phyloP scores from a whole-genome alignment of 1,284 basidiomycete genomes.

The Cerrena zonata region DNA sequence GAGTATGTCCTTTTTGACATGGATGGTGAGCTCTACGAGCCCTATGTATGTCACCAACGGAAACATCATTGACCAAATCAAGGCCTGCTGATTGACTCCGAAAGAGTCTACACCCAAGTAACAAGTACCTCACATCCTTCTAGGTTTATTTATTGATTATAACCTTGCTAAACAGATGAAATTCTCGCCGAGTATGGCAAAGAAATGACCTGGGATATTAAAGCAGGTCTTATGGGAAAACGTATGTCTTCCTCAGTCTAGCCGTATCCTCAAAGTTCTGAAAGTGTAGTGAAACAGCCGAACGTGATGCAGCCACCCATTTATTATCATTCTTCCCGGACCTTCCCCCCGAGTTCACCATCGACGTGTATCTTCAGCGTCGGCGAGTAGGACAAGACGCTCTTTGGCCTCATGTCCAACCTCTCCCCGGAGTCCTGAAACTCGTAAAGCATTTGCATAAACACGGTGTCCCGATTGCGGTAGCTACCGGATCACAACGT shows the following conservation, averaged over 20 bases:
- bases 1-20: conserved; percentile 79
- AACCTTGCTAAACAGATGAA: conserved; percentile 39
- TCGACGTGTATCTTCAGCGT: conserved; percentile 52
- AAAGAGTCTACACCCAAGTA: conserved; percentile 67
- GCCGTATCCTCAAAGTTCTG: not conserved
- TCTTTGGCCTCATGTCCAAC: conserved; percentile 59
- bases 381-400: conserved; percentile 55
- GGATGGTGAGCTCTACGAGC: conserved; percentile 48
- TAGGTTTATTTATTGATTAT: not conserved
- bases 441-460: conserved; percentile 61
- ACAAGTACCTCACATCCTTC: conserved; percentile 46
- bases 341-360: conserved; percentile 45
- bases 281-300: conserved; percentile 39
- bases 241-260: conserved; percentile 38
- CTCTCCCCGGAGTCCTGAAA: conserved; percentile 62
- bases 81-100: conserved; percentile 66
- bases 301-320: conserved; percentile 54
- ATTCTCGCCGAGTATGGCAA: conserved; percentile 69
- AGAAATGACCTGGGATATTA: conserved; percentile 79
- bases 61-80: too few relatives aligned
- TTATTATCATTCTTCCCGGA: conserved; percentile 72
- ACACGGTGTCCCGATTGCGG: conserved; percentile 65
- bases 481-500: conserved; percentile 68
- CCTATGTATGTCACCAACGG: not conserved
- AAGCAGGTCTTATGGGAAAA: conserved; percentile 78